Conservation (phyloP, 2,329 filamentous ascomycete genomes). For the Talaromyces pinophilus region DNA sequence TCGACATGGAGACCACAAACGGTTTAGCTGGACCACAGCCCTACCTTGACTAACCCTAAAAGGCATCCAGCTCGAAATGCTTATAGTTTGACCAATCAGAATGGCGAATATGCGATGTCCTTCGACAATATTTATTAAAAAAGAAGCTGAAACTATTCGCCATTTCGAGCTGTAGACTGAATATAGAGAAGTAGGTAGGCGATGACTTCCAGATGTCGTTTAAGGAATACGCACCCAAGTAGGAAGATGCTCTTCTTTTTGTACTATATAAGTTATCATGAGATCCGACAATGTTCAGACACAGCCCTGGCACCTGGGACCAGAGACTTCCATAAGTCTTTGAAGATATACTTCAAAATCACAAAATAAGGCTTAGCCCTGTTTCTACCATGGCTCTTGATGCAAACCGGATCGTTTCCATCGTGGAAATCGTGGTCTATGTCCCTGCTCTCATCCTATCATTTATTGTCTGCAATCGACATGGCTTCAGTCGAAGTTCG, state of each 20-base stretch:
- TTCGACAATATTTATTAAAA: background rate
- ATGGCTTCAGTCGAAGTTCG: constrained; percentile 18
- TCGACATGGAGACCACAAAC: background rate
- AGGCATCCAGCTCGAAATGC: constrained; percentile 1
- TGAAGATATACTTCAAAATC: background rate
- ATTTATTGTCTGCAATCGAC: constrained; percentile 1
- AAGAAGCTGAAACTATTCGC: background rate
- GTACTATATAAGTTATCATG: background rate
- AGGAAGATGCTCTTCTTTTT: background rate
- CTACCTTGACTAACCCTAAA: background rate
- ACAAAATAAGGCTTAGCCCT: background rate
- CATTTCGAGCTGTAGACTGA: background rate
- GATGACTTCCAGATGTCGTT: background rate
- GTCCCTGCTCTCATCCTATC: constrained; percentile 1
- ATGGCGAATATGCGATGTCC: background rate
- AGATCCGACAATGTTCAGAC: background rate
- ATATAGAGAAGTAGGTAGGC: background rate
- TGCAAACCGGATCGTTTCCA: constrained; percentile 3
- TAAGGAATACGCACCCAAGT: background rate
- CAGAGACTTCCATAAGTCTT: background rate
- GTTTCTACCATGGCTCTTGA: background rate
- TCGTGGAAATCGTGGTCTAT: constrained; percentile 10
- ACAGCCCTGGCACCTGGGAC: background rate
- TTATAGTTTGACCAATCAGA: background rate
- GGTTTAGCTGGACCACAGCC: background rate